These are phyloP conservation scores for Leccinum pallidistipes DNA, from an alignment of 1,284 basidiomycete genomes.

Conservation along the genomic window DNA sequence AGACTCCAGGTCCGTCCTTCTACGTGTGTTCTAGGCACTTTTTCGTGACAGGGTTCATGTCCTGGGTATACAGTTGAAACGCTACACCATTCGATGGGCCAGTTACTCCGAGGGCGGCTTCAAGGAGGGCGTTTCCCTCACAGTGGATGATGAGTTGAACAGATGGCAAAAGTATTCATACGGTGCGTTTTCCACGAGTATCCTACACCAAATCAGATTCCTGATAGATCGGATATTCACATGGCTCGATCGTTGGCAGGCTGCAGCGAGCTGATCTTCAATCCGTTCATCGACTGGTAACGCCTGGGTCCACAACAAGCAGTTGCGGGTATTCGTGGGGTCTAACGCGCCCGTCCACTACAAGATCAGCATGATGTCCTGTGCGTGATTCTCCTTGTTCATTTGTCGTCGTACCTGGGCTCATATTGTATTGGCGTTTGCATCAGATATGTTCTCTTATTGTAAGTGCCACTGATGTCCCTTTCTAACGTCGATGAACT, in stretches of 20 bases:
- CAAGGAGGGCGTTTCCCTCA: constrained; percentile 85
- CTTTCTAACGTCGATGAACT: not conserved
- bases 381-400: constrained; percentile 48
- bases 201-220: constrained; percentile 17
- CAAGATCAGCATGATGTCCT: constrained; percentile 76
- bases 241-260: constrained; percentile 25
- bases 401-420: not conserved
- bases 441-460: constrained; percentile 82
- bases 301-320: constrained; percentile 69
- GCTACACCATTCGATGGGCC: constrained; percentile 82
- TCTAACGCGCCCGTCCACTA: constrained; percentile 76
- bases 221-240: constrained; percentile 2
- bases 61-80: constrained; percentile 43
- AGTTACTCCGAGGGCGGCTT: constrained; percentile 81
- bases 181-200: constrained; percentile 52
- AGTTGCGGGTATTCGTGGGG: constrained; percentile 76
- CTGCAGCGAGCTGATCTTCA: constrained; percentile 73
- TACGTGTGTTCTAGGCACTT: not conserved
- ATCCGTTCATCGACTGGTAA: constrained; percentile 74
- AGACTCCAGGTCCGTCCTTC: constrained; percentile 15
- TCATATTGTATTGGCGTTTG: constrained; percentile 7
- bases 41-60: not conserved
- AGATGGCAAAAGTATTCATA: constrained; percentile 88
- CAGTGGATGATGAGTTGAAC: constrained; percentile 78
- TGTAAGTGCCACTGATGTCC: constrained; percentile 39